Percentiles rank a stretch among this genome's conserved stretches.
These are phyloP conservation scores for Fagopyrum homotropicum DNA, from an alignment of 148 eudicot species.

Conservation along the genomic window DNA sequence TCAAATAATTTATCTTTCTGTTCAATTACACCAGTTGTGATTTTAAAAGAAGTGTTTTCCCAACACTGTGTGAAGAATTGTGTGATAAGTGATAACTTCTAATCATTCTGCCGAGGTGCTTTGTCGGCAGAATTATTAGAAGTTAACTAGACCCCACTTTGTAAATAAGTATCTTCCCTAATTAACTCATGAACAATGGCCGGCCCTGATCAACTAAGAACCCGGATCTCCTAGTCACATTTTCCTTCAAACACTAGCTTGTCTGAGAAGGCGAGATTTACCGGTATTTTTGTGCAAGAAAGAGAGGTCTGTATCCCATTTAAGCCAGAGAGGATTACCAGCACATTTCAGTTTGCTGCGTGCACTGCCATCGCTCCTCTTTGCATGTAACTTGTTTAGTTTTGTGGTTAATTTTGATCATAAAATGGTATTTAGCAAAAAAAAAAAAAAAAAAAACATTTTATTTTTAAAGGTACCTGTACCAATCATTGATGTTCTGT, in stretches of 20 bases:
- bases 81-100: too few relatives aligned
- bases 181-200: conserved; percentile 90
- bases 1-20: not conserved
- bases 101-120: too few relatives aligned
- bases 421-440: not conserved
- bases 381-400: conserved; percentile 52
- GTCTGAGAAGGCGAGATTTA: conserved; percentile 38
- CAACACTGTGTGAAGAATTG: too few relatives aligned
- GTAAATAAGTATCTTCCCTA: conserved; percentile 27
- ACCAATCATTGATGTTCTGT: conserved; percentile 72
- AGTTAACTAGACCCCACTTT: too few relatives aligned
- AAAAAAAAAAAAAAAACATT: too few relatives aligned
- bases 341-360: conserved; percentile 59
- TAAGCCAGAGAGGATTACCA: conserved; percentile 74
- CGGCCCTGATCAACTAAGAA: conserved; percentile 59
- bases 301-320: conserved; percentile 55
- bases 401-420: not conserved
- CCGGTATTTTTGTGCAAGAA: conserved; percentile 34
- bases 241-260: conserved; percentile 31
- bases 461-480: conserved; percentile 24
- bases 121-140: too few relatives aligned
- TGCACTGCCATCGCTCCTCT: conserved; percentile 89
- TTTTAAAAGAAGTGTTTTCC: not conserved
- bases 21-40: not conserved
- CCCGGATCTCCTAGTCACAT: conserved; percentile 14